Evolutionary conservation across 1,284 basidiomycete species (phyloP).

Genomic region (Mycena sp.): DNA sequence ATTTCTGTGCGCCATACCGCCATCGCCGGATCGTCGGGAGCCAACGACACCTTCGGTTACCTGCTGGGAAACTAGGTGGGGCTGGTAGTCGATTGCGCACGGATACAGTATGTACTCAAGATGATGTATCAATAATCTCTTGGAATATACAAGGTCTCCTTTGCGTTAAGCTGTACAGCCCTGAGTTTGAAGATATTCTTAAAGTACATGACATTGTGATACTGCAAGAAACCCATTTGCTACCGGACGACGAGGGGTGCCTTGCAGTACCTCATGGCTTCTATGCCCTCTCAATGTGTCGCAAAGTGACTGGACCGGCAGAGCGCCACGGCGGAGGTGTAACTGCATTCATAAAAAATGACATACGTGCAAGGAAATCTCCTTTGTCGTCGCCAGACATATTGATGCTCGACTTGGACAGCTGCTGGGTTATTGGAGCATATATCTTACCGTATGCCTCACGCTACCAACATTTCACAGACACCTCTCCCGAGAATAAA

Average conservation of each 20-base stretch:
- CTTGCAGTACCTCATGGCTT: slow-evolving; percentile 8
- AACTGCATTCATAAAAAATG: slow-evolving; percentile 12
- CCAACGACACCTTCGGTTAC: background rate
- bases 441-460: background rate
- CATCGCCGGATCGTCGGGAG: background rate
- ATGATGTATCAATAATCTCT: background rate
- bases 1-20: background rate
- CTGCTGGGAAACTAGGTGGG: slow-evolving; percentile 16
- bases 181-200: slow-evolving; percentile 9
- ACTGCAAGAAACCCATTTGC: slow-evolving; percentile 1
- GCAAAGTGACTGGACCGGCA: background rate
- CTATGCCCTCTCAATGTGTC: slow-evolving; percentile 8
- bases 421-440: slow-evolving; percentile 7
- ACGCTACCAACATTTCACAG: slow-evolving; percentile 4
- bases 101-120: background rate
- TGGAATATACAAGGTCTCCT: slow-evolving; percentile 17
- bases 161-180: slow-evolving; percentile 19
- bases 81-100: slow-evolving; percentile 15
- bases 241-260: slow-evolving; percentile 13
- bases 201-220: slow-evolving; percentile 7
- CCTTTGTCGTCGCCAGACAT: slow-evolving; percentile 13
- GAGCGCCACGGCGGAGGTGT: slow-evolving; percentile 11
- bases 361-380: slow-evolving; percentile 4
- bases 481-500: slow-evolving; percentile 8
- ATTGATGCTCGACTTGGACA: background rate